phyloP scores from a whole-genome alignment of 352 stramenopile genomes.

The Phytophthora tubulina region DNA sequence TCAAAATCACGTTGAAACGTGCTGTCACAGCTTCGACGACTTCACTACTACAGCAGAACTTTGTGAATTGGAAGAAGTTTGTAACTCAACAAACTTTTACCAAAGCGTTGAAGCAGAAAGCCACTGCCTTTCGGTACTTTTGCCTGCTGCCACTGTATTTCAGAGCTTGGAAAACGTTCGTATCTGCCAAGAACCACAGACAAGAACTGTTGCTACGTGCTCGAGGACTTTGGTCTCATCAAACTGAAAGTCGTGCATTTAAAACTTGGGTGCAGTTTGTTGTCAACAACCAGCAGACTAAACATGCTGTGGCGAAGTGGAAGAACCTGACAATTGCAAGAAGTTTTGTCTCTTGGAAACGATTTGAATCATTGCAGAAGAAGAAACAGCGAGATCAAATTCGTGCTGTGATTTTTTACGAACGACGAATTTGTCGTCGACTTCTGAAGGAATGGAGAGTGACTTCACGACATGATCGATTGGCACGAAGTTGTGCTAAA shows the following conservation, averaged over 20 bases:
- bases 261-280: constrained; percentile 37
- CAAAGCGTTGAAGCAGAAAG: constrained; percentile 44
- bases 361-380: constrained; percentile 22
- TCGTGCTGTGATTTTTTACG: constrained; percentile 27
- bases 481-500: constrained; percentile 17
- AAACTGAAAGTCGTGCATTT: constrained; percentile 49
- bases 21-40: constrained; percentile 24
- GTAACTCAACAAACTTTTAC: constrained; percentile 14
- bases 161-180: constrained; percentile 37
- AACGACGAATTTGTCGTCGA: neutral
- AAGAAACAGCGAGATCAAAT: constrained; percentile 10
- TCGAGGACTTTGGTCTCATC: constrained; percentile 43
- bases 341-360: constrained; percentile 32
- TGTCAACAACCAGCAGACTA: constrained; percentile 12
- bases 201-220: constrained; percentile 39
- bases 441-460: constrained; percentile 11
- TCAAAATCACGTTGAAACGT: constrained; percentile 29
- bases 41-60: constrained; percentile 21
- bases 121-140: constrained; percentile 54
- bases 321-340: constrained; percentile 16
- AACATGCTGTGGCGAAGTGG: constrained; percentile 36
- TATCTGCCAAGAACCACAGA: constrained; percentile 14
- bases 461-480: constrained; percentile 5
- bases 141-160: constrained; percentile 48
- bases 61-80: constrained; percentile 49